Base-by-base conservation (phyloP, 768 basidiomycete species). In the Hericium rajendrae region DNA sequence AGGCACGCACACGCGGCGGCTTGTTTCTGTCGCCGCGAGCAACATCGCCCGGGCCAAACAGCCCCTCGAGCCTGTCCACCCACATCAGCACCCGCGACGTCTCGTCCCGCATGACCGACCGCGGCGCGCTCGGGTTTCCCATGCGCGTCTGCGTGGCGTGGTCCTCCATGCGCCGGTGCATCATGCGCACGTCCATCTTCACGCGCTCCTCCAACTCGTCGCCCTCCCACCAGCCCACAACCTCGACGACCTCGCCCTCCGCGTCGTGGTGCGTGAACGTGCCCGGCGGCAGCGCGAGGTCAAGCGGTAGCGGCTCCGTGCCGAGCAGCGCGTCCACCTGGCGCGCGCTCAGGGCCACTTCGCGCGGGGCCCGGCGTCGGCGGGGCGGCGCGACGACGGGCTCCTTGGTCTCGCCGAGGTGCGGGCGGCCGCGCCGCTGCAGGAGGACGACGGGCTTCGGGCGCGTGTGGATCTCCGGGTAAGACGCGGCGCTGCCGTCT, bases 21-120 rank as follows among this genome's bases (percentile, higher is more conserved):
- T 60, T 60, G 22, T 57, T 57, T n/a, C 58, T 55, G 24, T 52
- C 9, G n/a, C 60, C 60, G 32, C 60, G 60, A 3, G 50, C 37
- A 24, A 61, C 54, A 11, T 51, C 55, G 18, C 60, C 60, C 12
- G 60, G 58, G 12, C 60, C 60, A 41, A 56, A 61, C 38, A 55
- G 49, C 26, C 53, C 53, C 41, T 61, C 59, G 22, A 61, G 60
- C 28, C 54, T 43, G 32, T 59, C 57, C 6, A 54, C 48, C 60
- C 60, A 61, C 32, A 59, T 50, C 22, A 50, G 43, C 32, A 24
- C 54, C 20, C 54, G 48, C 6, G 58, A 48, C 22, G 52, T 20
- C 43, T 46, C 43, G 9, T n/a, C 43, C 8, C 8, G n/a, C 43
- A n/a, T n/a, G 2, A 46, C 43, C 43, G n/a, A 8, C 43, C 43